Percentiles rank a stretch among this genome's conserved stretches.
These are phyloP conservation scores for Plasmodium chabaudi DNA, from an alignment of 169 alveolate species.

Conservation along the genomic window DNA sequence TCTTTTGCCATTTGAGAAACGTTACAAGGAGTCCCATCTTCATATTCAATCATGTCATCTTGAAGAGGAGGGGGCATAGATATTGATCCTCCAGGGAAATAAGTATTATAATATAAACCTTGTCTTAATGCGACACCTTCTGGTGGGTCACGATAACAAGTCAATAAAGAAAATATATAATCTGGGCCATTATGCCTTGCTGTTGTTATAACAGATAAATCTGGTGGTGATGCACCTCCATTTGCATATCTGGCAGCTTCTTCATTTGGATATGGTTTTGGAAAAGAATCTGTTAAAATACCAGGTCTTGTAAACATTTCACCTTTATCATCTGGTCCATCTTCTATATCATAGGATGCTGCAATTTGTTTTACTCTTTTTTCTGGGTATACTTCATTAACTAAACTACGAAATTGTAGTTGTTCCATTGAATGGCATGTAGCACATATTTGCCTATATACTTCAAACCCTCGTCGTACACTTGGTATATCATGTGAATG, in stretches of 20 bases:
- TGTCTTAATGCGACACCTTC: constrained; percentile 96
- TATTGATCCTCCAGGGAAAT: constrained; percentile 97
- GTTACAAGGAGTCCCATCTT: constrained; percentile 97
- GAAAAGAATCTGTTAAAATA: constrained; percentile 88
- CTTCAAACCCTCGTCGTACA: constrained; percentile 91
- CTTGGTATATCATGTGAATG: constrained; percentile 91
- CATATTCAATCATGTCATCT: constrained; percentile 97
- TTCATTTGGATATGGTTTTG: constrained; percentile 90
- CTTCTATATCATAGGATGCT: constrained; percentile 90
- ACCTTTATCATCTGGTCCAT: constrained; percentile 91
- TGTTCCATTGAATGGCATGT: constrained; percentile 91
- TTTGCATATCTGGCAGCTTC: constrained; percentile 96
- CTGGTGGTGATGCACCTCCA: constrained; percentile 97
- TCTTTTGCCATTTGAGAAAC: constrained; percentile 97
- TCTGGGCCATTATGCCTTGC: constrained; percentile 95
- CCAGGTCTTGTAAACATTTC: constrained; percentile 92
- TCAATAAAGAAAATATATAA: constrained; percentile 93
- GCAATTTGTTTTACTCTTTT: constrained; percentile 90
- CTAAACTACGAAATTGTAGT: constrained; percentile 88
- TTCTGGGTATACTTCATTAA: constrained; percentile 90
- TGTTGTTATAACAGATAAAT: constrained; percentile 93
- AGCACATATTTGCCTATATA: constrained; percentile 91
- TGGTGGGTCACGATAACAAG: constrained; percentile 97
- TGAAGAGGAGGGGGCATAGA: constrained; percentile 98
- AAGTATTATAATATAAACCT: constrained; percentile 95